Conservation (phyloP, 129 eudicot species). For the Gnaphalium uliginosum region DNA sequence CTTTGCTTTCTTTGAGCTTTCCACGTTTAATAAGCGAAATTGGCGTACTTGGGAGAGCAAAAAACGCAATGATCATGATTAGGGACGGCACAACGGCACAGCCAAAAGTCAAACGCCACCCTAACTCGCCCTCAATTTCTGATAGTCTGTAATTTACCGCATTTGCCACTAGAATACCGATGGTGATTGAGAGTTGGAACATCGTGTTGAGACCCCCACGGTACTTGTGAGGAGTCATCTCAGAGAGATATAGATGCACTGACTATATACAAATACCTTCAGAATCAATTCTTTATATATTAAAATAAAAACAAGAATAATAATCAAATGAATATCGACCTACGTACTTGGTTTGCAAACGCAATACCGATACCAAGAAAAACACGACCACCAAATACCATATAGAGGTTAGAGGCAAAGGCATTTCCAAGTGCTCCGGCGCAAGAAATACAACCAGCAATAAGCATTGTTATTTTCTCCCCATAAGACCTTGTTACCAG, state of each 20-base stretch:
- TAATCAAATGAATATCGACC: no score
- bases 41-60: background rate
- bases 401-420: constrained; percentile 33
- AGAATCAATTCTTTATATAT: background rate
- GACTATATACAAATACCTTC: constrained; percentile 31
- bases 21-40: background rate
- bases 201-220: constrained; percentile 49
- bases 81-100: background rate
- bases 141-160: constrained; percentile 27
- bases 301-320: constrained; percentile 56
- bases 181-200: constrained; percentile 52
- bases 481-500: constrained; percentile 30
- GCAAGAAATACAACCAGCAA: constrained; percentile 40
- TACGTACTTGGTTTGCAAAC: no score
- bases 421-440: constrained; percentile 42
- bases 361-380: constrained; percentile 59
- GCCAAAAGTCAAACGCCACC: background rate
- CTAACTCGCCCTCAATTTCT: constrained; percentile 11
- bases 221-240: constrained; percentile 49
- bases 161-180: constrained; percentile 38
- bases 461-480: constrained; percentile 39
- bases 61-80: background rate
- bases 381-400: constrained; percentile 52
- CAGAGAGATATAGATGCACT: constrained; percentile 53
- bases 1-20: background rate